phyloP scores from a whole-genome alignment of 2,329 filamentous ascomycete genomes.

The Nemania sp. region DNA sequence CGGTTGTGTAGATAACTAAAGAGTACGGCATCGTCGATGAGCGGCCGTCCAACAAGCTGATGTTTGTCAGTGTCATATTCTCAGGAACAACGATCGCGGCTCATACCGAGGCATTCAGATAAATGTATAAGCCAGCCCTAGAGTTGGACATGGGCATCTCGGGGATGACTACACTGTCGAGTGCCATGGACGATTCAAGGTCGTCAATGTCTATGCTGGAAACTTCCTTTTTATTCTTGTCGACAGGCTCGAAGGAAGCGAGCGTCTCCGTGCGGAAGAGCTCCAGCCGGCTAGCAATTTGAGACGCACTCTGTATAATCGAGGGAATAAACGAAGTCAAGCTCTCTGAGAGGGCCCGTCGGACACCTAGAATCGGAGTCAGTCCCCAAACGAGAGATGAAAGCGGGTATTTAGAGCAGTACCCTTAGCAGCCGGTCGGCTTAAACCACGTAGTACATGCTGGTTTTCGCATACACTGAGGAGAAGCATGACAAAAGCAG shows the following conservation, averaged over 20 bases:
- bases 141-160: slow-evolving; percentile 76
- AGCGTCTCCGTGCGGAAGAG: slow-evolving; percentile 62
- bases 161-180: slow-evolving; percentile 58
- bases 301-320: slow-evolving; percentile 60
- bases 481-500: slow-evolving; percentile 67
- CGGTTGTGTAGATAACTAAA: slow-evolving; percentile 82
- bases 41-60: slow-evolving; percentile 79
- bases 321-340: slow-evolving; percentile 59
- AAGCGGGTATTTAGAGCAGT: slow-evolving; percentile 31
- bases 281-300: slow-evolving; percentile 59
- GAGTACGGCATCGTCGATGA: slow-evolving; percentile 79
- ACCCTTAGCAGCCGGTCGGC: slow-evolving; percentile 59
- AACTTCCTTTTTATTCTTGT: slow-evolving; percentile 54
- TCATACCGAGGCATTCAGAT: slow-evolving; percentile 78
- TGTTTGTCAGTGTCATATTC: slow-evolving; percentile 33
- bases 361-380: slow-evolving; percentile 44
- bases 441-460: slow-evolving; percentile 58
- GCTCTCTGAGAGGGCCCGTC: slow-evolving; percentile 55
- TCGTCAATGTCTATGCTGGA: slow-evolving; percentile 60
- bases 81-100: background rate
- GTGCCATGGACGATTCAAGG: slow-evolving; percentile 59
- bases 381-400: slow-evolving; percentile 31
- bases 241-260: slow-evolving; percentile 57
- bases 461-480: slow-evolving; percentile 65
- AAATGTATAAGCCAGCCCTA: slow-evolving; percentile 81